Evolutionary conservation across 2,329 filamentous ascomycete species (phyloP), one percentile per base, ranked within the genome.

Genomic region (Eurotiales sp.): DNA sequence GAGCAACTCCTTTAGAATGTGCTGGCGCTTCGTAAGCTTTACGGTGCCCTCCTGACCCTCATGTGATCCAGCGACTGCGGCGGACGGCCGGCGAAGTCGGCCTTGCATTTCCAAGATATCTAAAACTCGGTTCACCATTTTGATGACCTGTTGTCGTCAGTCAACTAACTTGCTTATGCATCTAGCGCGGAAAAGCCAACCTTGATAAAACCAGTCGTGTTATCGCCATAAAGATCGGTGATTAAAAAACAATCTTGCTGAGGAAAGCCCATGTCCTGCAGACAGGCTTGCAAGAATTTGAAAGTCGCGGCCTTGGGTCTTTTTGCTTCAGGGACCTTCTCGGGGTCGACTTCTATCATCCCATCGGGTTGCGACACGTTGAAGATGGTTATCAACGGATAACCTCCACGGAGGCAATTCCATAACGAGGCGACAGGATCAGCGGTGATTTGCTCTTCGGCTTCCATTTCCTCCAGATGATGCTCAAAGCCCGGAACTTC

Each of bases 181-280:
- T 37, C 7, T 21, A 36, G 19, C 10, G 34, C 22, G 17, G 29
- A 15, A 22, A 42, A 29, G 65, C 73, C 55, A 66, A 90, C 88
- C 81, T 97, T 97, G 59, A 96, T 90, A 67, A 99, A 97, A 3
- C 93, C 93, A 40, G 90, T 96, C 1, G 93, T 99, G 70, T 96
- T 95, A 61, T 91, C 90, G 49, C 90, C 89, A 70, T 93, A 91
- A 41, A 97, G 76, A 71, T 99, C 92, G 52, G 84, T 88, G 61
- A 99, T 87, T 61, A 95, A 87, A 69, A 97, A 97, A 64, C 89
- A 91, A 55, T 96, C 90, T 43, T 86, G 81, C 4, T 88, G 77
- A 2, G 87, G 82, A 48, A 96, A 87, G 51, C 85, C 82, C 46
- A 97, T 77, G 47, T 95, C 87, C 59, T 85, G 84, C 64, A 95